Percentiles rank a stretch among this genome's conserved stretches.
Conservation (phyloP, 2,329 filamentous ascomycete genomes). For the Ilyonectria robusta region DNA sequence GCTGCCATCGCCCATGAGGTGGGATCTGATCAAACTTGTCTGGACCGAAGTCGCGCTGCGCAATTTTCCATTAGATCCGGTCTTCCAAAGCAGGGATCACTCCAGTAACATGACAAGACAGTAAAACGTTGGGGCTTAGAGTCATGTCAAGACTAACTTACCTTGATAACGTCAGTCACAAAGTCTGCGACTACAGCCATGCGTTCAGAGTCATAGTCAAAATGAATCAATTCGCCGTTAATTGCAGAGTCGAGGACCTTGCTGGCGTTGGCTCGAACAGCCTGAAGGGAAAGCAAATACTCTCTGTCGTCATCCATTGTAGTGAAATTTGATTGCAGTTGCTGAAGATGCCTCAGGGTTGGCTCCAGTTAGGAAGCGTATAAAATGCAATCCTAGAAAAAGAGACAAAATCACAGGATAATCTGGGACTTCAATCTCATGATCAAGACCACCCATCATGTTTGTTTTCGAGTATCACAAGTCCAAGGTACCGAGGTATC, state of each 20-base stretch:
- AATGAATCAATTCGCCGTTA: constrained; percentile 57
- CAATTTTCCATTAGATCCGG: not conserved
- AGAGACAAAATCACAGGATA: not conserved
- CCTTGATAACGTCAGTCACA: constrained; percentile 59
- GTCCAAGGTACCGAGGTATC: not conserved
- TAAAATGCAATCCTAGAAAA: too few species aligned
- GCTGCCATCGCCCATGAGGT: constrained; percentile 73
- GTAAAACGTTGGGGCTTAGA: not conserved
- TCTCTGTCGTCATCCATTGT: constrained; percentile 38
- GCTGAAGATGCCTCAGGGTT: not conserved
- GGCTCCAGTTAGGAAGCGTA: too few species aligned
- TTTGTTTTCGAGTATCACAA: not conserved
- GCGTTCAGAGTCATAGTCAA: constrained; percentile 56
- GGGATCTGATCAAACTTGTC: constrained; percentile 63
- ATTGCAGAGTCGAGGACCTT: constrained; percentile 55
- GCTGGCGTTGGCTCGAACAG: constrained; percentile 54
- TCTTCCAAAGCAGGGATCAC: not conserved
- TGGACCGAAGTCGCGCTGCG: constrained; percentile 65
- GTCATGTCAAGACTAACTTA: constrained; percentile 41
- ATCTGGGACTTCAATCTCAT: not conserved
- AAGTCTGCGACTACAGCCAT: constrained; percentile 59
- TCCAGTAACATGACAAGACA: not conserved
- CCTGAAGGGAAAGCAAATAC: constrained; percentile 54
- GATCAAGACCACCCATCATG: not conserved
- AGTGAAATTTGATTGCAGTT: not conserved